Conservation (phyloP, 1,284 basidiomycete species). For the Omphalotus olearius region DNA sequence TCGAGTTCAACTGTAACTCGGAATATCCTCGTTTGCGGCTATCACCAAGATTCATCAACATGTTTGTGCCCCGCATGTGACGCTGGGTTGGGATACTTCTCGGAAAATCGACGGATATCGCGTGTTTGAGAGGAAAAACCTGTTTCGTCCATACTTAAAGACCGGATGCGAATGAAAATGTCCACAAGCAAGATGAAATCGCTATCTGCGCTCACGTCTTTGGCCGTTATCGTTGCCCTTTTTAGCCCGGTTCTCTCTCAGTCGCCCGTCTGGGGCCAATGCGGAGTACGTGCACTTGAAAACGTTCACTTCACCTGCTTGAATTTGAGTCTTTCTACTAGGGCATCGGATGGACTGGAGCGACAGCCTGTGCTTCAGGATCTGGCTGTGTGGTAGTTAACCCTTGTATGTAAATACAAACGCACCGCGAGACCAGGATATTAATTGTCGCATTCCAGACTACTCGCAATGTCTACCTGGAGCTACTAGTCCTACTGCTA, state of each 20-base stretch:
- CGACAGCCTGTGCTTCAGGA: conserved; percentile 32
- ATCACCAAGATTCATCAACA: no score
- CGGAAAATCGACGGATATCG: conserved; percentile 10
- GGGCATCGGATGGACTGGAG: conserved; percentile 32
- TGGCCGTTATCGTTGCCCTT: conserved; percentile 27
- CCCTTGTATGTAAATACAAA: conserved; percentile 24
- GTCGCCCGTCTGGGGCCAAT: conserved; percentile 36
- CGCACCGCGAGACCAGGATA: neutral
- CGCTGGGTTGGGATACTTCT: neutral
- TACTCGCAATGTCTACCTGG: conserved; percentile 37
- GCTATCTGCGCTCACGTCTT: conserved; percentile 26
- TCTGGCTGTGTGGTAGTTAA: conserved; percentile 29
- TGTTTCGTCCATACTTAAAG: conserved; percentile 11
- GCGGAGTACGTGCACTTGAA: conserved; percentile 29
- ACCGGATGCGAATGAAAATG: conserved; percentile 3
- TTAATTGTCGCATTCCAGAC: conserved; percentile 18
- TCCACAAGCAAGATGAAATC: conserved; percentile 22
- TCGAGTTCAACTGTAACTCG: no score
- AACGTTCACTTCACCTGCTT: neutral
- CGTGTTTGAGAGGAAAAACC: neutral
- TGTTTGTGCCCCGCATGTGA: no score
- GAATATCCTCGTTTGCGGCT: no score
- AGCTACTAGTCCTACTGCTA: conserved; percentile 10
- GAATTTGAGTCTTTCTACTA: conserved; percentile 14
- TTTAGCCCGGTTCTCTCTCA: conserved; percentile 24